Evolutionary conservation across 345 rosid species (phyloP).

Genomic region (Mallotus nudiflorus): DNA sequence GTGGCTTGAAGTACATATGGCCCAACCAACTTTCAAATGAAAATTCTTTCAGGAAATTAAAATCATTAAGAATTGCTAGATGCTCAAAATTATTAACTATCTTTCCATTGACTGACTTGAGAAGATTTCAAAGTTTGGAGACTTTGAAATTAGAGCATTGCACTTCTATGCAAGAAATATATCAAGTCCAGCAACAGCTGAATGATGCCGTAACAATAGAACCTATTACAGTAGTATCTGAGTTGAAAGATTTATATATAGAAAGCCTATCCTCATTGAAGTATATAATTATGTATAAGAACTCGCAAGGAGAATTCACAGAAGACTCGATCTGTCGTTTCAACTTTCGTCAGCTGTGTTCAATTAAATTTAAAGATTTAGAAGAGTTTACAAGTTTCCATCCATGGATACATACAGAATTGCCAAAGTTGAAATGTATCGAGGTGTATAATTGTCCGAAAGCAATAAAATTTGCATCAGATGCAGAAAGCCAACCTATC

Average conservation of each 20-base stretch:
- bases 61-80: neutral
- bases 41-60: too few relatives aligned
- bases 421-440: neutral
- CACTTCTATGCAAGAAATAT: constrained; percentile 4
- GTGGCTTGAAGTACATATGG: constrained; percentile 6
- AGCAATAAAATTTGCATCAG: too few relatives aligned
- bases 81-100: neutral
- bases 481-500: too few relatives aligned
- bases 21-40: neutral
- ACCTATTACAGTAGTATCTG: neutral
- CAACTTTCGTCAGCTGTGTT: too few relatives aligned
- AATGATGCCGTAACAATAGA: too few relatives aligned
- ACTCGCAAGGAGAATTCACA: too few relatives aligned
- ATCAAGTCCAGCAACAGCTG: neutral
- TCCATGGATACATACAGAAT: neutral
- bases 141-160: neutral
- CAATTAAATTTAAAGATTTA: too few relatives aligned
- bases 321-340: too few relatives aligned
- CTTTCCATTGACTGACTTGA: constrained; percentile 1
- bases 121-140: constrained; percentile 1
- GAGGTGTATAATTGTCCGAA: too few relatives aligned
- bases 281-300: neutral
- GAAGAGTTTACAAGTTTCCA: too few relatives aligned
- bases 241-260: neutral
- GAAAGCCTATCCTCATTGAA: neutral